A percentile compares a stretch with the other conserved stretches of the same genome.
Conservation (phyloP, 78 protist genomes). For the Dictyostelium purpureum region DNA sequence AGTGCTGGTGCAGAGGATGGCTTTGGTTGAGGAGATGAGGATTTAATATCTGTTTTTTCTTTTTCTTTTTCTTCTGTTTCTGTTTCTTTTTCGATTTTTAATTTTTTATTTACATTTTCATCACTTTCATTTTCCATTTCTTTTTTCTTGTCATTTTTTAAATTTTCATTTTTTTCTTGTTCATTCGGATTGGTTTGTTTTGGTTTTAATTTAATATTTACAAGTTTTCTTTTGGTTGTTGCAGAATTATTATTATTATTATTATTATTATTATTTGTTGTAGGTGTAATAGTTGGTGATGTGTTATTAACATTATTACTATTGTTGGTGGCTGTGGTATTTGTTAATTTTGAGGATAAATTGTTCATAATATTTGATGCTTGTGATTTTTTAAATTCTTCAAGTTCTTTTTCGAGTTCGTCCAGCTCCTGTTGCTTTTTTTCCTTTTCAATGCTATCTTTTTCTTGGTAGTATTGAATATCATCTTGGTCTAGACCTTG, state of each 20-base stretch:
- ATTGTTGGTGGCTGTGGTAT: not conserved
- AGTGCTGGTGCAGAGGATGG: not conserved
- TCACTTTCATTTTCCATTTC: not conserved
- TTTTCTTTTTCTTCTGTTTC: not conserved
- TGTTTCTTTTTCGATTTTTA: not conserved
- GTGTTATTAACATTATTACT: not conserved
- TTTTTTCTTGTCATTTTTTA: not conserved
- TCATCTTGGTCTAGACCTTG: slow-evolving; percentile 63
- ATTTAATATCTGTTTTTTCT: not conserved
- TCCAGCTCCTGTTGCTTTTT: slow-evolving; percentile 30
- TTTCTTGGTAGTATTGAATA: slow-evolving; percentile 53
- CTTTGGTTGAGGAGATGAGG: not conserved
- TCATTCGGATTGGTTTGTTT: no score
- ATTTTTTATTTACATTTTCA: not conserved
- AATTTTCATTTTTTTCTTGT: not conserved
- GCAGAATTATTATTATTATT: not conserved
- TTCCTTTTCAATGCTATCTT: slow-evolving; percentile 23
- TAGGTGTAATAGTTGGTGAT: not conserved
- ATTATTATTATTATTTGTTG: not conserved
- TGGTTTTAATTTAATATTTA: slow-evolving; percentile 19
- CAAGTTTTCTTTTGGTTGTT: not conserved
- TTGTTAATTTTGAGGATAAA: not conserved
- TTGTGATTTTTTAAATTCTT: slow-evolving; percentile 17
- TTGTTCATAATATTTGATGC: not conserved
- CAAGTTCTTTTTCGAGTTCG: slow-evolving; percentile 36